Conservation (phyloP, 371 early-diverging fungal species). For the Mucor velutinosus region DNA sequence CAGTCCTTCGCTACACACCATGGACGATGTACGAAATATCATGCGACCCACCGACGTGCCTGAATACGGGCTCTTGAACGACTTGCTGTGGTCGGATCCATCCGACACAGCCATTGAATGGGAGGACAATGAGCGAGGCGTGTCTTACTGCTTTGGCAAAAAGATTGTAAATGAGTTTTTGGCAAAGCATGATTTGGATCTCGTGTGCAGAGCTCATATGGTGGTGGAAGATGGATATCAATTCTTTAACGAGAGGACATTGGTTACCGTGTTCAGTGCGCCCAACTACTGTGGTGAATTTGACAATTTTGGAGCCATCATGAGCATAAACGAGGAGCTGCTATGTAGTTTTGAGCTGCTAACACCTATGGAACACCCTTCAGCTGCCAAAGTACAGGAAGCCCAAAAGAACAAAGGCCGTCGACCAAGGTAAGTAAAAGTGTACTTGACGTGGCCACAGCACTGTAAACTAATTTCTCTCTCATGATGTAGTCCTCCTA, state of each 20-base stretch:
- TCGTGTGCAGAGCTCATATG: conserved; percentile 97
- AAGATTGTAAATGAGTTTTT: conserved; percentile 88
- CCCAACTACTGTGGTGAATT: too few relatives aligned
- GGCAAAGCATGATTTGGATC: conserved; percentile 80
- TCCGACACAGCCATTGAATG: conserved; percentile 78
- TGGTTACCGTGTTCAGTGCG: conserved; percentile 96
- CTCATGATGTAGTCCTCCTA: conserved; percentile 20
- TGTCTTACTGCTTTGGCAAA: conserved; percentile 92
- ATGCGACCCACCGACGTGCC: conserved; percentile 95
- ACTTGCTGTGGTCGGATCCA: conserved; percentile 92
- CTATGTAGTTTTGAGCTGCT: conserved; percentile 80
- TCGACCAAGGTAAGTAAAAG: conserved; percentile 33
- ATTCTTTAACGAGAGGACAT: conserved; percentile 89
- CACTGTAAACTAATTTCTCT: background rate
- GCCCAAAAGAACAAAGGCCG: conserved; percentile 33
- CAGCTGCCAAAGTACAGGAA: conserved; percentile 53
- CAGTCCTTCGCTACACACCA: conserved; percentile 76
- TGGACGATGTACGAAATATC: conserved; percentile 94
- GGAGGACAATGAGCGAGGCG: conserved; percentile 98
- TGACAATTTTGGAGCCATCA: conserved; percentile 92
- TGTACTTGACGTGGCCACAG: background rate
- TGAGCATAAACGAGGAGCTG: conserved; percentile 92
- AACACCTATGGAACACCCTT: conserved; percentile 52
- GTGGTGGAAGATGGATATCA: conserved; percentile 95
- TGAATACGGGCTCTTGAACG: conserved; percentile 85